Conservation (phyloP, 73 alveolate genomes). For the Breviolum minutum region DNA sequence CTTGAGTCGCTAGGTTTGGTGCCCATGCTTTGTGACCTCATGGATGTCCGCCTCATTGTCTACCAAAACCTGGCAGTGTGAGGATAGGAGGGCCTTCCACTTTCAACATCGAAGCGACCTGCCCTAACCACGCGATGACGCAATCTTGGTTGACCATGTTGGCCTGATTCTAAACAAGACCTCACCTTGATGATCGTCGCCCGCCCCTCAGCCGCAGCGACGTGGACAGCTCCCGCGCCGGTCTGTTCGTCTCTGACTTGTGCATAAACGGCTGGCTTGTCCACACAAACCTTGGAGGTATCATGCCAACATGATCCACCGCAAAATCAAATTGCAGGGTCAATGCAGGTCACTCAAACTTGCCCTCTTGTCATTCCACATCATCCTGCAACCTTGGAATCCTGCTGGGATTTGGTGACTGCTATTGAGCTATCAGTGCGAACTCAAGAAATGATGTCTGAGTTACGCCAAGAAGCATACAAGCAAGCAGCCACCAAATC, state of each 20-base stretch:
- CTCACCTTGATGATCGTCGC: conserved; percentile 44
- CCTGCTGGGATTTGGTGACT: background rate
- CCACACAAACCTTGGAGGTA: conserved; percentile 52
- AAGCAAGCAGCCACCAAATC: conserved; percentile 74
- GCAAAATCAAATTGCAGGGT: no score
- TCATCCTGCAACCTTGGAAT: background rate
- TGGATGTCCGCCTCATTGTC: conserved; percentile 59
- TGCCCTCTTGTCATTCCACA: background rate
- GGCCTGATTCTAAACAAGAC: background rate
- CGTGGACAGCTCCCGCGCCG: conserved; percentile 59
- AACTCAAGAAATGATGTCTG: background rate
- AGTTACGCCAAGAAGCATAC: background rate
- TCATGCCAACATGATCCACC: background rate
- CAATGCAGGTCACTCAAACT: no score
- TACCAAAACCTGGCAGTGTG: conserved; percentile 27
- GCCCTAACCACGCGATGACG: background rate
- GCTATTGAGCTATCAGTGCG: background rate
- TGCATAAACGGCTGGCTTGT: conserved; percentile 48
- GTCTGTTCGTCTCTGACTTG: conserved; percentile 12
- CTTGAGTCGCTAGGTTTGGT: background rate
- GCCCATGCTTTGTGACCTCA: background rate
- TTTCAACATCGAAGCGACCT: background rate
- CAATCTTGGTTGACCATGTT: background rate
- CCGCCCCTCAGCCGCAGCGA: conserved; percentile 64
- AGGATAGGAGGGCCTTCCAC: background rate